Base-by-base conservation (phyloP, 1,284 basidiomycete species). In the Kwoniella shivajii region DNA sequence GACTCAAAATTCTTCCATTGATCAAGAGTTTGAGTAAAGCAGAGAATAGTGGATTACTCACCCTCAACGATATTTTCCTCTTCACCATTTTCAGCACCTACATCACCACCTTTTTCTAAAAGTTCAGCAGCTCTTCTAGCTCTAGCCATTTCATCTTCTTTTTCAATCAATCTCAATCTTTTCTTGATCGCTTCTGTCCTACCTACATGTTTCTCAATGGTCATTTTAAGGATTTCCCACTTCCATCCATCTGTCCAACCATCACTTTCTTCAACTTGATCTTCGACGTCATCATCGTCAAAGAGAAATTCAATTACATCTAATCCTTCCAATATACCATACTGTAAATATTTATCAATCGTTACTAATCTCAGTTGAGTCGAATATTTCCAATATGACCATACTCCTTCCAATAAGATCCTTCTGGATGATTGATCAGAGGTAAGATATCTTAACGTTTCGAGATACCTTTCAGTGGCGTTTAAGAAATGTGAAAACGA, bases 401-500 rank as follows among this genome's bases (percentile, higher is more conserved):
- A 84, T 6, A 89, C 86, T 18, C 86, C 86, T 45, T 81, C 82
- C 24, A 92, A 83, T 64, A 90, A 85, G 63, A 88, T 87, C 33
- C 55, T 69, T 20, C 80, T 74, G 44, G 79, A 78, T 3, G 69
- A 85, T 0, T 80, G 66, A 57, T 81, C 83, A 1, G 84, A 80
- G 14, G 80, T 84, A 41, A 98, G 80, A 50, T 83, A 84, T 18
- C 92, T 88, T 7, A 99, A 82, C 0, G 98, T 80, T 11, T 86
- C 84, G n/a, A 98, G 86, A 77, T 99, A 99, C 6, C 92, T 87
- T 76, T 99, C 96, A 60, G 98, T 92, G 6, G 94, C 93, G 75
- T 99, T 99, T 62, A 99, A 85, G 70, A 98, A 88, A 76, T 99
- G 96, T 0, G 94, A 98, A 81, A 99, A 98, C 2, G 93, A 97